Percentiles rank a stretch among this genome's conserved stretches.
phyloP scores from a whole-genome alignment of 1,284 basidiomycete genomes.

The Kalmanozyma brasiliensis region DNA sequence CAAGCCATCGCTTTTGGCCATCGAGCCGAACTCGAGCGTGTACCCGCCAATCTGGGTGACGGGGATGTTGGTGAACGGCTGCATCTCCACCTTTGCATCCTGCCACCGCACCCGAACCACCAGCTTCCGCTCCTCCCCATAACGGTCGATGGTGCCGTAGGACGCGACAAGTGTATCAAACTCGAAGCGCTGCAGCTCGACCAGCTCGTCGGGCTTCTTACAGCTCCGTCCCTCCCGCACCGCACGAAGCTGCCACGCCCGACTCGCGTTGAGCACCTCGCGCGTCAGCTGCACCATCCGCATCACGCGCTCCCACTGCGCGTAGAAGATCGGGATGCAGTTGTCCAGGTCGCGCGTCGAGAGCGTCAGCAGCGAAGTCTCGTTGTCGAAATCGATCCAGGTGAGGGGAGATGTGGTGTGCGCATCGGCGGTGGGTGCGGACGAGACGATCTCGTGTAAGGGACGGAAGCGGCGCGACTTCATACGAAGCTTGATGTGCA shows the following conservation, averaged over 20 bases:
- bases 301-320: constrained; percentile 88
- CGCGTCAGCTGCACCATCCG: constrained; percentile 91
- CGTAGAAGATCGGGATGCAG: constrained; percentile 85
- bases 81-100: constrained; percentile 35
- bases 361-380: constrained; percentile 84
- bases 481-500: constrained; percentile 75
- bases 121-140: constrained; percentile 18
- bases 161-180: constrained; percentile 68
- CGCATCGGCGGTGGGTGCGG: constrained; percentile 66
- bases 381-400: constrained; percentile 82
- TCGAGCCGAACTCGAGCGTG: constrained; percentile 45
- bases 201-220: constrained; percentile 28
- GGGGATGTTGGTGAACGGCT: constrained; percentile 15
- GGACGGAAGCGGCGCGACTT: constrained; percentile 41
- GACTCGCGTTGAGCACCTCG: constrained; percentile 71
- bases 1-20: constrained; percentile 8
- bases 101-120: constrained; percentile 48
- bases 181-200: constrained; percentile 28
- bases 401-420: constrained; percentile 78
- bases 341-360: constrained; percentile 83
- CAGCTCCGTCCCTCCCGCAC: constrained; percentile 23
- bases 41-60: constrained; percentile 35
- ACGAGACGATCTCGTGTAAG: constrained; percentile 29
- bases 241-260: constrained; percentile 43
- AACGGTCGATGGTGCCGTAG: constrained; percentile 69